A percentile compares a stretch with the other conserved stretches of the same genome.
phyloP scores from a whole-genome alignment of 495 filamentous ascomycete species.

The Penicillium coffeae region DNA sequence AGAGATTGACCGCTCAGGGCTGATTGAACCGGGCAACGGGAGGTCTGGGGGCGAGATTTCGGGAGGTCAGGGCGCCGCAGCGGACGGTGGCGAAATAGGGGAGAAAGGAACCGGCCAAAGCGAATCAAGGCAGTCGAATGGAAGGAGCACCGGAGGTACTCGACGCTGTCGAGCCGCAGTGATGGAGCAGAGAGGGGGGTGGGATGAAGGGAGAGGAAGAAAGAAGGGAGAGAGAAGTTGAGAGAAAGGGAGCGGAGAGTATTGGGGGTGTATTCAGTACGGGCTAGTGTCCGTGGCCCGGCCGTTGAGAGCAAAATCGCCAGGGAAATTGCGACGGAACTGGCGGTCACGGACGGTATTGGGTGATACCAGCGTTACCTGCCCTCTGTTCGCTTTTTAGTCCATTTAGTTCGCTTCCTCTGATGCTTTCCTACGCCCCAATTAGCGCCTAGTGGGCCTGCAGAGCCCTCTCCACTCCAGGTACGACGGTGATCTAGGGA shows the following conservation, averaged over 20 bases:
- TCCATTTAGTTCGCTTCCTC: not conserved
- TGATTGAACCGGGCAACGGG: conserved; percentile 3
- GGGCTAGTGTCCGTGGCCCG: not conserved
- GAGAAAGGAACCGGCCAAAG: conserved; percentile 12
- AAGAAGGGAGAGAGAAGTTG: conserved; percentile 20
- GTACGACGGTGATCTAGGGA: not conserved
- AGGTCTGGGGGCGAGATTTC: conserved; percentile 5
- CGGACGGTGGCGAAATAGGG: conserved; percentile 9
- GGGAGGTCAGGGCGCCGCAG: conserved; percentile 7
- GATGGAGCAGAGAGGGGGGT: conserved; percentile 13
- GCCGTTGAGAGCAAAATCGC: not conserved
- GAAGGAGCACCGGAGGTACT: conserved; percentile 18
- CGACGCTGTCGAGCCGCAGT: conserved; percentile 21
- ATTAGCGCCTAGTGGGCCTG: not conserved
- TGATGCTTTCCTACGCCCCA: not conserved
- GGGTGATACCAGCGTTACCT: conserved; percentile 5
- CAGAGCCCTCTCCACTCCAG: not conserved
- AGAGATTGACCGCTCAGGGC: not conserved
- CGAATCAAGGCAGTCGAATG: not conserved
- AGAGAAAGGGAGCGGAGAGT: conserved; percentile 23
- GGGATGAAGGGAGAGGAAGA: conserved; percentile 12
- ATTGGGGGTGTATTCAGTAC: conserved; percentile 26
- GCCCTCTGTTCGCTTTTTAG: not conserved
- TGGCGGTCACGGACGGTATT: conserved; percentile 11
- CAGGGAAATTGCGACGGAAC: conserved; percentile 4